Evolutionary conservation across 2,329 filamentous ascomycete species (phyloP).

Genomic region (Berkeleyomyces rouxiae): DNA sequence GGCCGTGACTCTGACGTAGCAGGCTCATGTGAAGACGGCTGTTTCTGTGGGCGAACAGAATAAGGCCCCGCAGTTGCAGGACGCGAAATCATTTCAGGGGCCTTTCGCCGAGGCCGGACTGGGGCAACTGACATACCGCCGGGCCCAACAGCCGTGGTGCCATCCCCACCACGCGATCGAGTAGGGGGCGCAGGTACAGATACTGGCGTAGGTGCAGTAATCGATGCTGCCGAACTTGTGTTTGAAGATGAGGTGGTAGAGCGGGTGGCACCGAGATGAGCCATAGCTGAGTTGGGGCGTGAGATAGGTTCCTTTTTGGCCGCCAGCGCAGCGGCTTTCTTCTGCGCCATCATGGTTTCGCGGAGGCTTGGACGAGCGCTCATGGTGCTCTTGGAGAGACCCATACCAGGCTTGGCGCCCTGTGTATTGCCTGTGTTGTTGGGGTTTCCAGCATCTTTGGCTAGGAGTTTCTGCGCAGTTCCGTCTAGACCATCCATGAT

Average conservation of each 20-base stretch:
- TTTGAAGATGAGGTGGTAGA: slow-evolving; percentile 25
- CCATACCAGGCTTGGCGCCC: slow-evolving; percentile 37
- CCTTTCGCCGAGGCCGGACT: slow-evolving; percentile 41
- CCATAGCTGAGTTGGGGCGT: slow-evolving; percentile 48
- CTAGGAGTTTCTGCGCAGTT: slow-evolving; percentile 62
- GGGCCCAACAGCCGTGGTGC: slow-evolving; percentile 29
- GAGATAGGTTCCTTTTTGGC: slow-evolving; percentile 34
- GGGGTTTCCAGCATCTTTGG: slow-evolving; percentile 71
- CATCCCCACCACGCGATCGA: slow-evolving; percentile 20
- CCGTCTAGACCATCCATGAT: slow-evolving; percentile 65
- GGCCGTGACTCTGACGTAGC: slow-evolving; percentile 22
- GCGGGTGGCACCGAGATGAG: slow-evolving; percentile 37
- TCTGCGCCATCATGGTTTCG: slow-evolving; percentile 72
- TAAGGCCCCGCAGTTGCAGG: slow-evolving; percentile 51
- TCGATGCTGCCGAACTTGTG: slow-evolving; percentile 16
- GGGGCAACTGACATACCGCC: slow-evolving; percentile 47
- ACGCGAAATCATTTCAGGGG: slow-evolving; percentile 39
- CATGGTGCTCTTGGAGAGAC: slow-evolving; percentile 47
- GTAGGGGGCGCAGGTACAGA: slow-evolving; percentile 17
- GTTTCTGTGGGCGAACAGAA: slow-evolving; percentile 39
- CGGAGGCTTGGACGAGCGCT: slow-evolving; percentile 51
- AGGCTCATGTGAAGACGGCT: slow-evolving; percentile 22
- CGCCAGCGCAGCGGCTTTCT: slow-evolving; percentile 40
- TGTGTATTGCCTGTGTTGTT: slow-evolving; percentile 39
- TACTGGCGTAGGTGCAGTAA: not conserved